Evolutionary conservation across 768 basidiomycete genomes (phyloP), one percentile per base, ranked within the genome.

Genomic region (Astraeus odoratus): DNA sequence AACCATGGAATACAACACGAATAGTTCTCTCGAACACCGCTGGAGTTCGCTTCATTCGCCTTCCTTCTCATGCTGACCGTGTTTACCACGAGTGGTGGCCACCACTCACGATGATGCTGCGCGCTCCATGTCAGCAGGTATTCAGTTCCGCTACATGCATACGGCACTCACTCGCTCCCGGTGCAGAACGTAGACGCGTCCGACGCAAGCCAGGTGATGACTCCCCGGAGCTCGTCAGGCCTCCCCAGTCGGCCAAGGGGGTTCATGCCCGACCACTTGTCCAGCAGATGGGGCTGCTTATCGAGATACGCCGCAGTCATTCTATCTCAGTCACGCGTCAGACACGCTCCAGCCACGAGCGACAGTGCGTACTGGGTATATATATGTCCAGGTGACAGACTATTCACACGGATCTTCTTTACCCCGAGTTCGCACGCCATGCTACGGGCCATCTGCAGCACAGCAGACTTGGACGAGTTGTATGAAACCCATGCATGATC

Each of bases 181-280:
- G 86, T 88, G 56, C 83, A 86, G 58, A 81, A 88, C 24, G 76
- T 83, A 4, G 81, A 83, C 38, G 86, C 84, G 47, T 86, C 83
- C 51, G 77, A 79, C 22, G 84, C 80, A 8, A 88, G 65, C 85
- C 85, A 88, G 0, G 75, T 65, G 37, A 77, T 67, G 1, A 85
- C 83, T 1, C 86, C 86, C 1, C 86, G 71, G 56, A 87, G 55
- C 61, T 89, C 86, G 54, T 87, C 83, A 0, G 80, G 75, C 8
- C 81, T 66, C 4, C 86, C 86, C 25, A 89, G 71, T 6, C 86
- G 73, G 1, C 80, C 81, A 51, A 86, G 64, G 1, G 86, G 86
- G 55, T 86, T 86, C 61, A 78, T 46, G 38, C 62, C 63, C 18
- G 83, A 81, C 86, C 85, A 87, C 52, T 80, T 80, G 5, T 73